Conservation (phyloP, 2,329 filamentous ascomycete genomes). For the Leptographium lundbergii region DNA sequence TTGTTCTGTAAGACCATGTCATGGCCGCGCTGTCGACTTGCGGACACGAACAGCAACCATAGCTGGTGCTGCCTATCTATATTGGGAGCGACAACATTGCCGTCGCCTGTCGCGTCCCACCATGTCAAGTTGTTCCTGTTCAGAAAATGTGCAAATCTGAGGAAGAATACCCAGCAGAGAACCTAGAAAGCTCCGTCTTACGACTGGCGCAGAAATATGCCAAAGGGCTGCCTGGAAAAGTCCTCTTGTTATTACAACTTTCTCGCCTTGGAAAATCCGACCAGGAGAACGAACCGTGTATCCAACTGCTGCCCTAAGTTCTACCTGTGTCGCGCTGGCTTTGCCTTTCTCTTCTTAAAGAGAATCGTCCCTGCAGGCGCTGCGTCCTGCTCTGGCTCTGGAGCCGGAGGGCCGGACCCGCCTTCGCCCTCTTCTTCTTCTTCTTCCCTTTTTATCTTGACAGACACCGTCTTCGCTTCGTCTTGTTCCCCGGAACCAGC, state of each 20-base stretch:
- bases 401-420: conserved; percentile 1
- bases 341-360: conserved; percentile 71
- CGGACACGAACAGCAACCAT: no score
- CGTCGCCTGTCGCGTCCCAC: no score
- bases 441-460: conserved; percentile 1
- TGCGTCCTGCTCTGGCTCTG: not conserved
- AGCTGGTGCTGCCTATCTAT: no score
- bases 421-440: not conserved
- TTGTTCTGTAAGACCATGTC: no score
- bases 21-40: no score
- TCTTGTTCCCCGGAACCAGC: not conserved
- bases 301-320: not conserved
- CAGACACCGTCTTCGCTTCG: not conserved
- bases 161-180: no score
- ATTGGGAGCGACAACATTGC: no score
- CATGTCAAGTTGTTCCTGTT: no score
- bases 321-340: conserved; percentile 48
- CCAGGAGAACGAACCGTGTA: not conserved
- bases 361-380: conserved; percentile 31
- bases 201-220: no score
- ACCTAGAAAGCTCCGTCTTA: no score
- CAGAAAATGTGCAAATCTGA: no score
- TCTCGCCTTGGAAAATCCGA: not conserved
- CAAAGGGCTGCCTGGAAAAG: not conserved
- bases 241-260: not conserved